These are phyloP conservation scores for Tetragonia tetragonoides DNA, from an alignment of 148 eudicot genomes.

Conservation along the genomic window DNA sequence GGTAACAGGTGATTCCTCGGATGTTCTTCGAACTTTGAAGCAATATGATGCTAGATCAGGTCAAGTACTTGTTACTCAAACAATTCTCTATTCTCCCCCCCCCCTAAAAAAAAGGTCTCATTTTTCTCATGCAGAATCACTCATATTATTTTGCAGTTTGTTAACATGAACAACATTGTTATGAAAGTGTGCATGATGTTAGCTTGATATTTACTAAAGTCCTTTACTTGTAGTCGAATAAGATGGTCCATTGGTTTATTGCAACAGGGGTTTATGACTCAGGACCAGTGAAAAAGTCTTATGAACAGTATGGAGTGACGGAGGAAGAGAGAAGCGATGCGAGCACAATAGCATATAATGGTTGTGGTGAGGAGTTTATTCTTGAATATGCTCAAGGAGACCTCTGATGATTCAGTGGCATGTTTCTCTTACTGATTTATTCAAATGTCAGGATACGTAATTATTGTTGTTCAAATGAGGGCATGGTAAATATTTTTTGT, in stretches of 20 bases:
- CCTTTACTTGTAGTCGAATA: conserved; percentile 16
- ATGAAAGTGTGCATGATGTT: background rate
- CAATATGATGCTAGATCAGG: background rate
- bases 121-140: background rate
- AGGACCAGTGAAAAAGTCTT: conserved; percentile 57
- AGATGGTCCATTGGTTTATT: conserved; percentile 45
- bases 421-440: conserved; percentile 27
- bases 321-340: conserved; percentile 82
- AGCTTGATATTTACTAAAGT: conserved; percentile 12
- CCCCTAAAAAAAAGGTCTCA: background rate
- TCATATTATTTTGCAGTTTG: no score
- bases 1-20: conserved; percentile 43
- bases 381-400: conserved; percentile 6
- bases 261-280: conserved; percentile 59
- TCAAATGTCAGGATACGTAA: conserved; percentile 38
- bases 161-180: background rate
- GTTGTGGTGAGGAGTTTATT: conserved; percentile 62
- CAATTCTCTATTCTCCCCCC: background rate
- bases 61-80: background rate
- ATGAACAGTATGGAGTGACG: conserved; percentile 82
- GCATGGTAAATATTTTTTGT: no score
- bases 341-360: conserved; percentile 98
- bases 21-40: background rate
- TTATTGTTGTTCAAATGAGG: no score
- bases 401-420: conserved; percentile 7